These are phyloP conservation scores for Pleurotus salmoneostramineus DNA, from an alignment of 768 basidiomycete species.

Conservation along the genomic window DNA sequence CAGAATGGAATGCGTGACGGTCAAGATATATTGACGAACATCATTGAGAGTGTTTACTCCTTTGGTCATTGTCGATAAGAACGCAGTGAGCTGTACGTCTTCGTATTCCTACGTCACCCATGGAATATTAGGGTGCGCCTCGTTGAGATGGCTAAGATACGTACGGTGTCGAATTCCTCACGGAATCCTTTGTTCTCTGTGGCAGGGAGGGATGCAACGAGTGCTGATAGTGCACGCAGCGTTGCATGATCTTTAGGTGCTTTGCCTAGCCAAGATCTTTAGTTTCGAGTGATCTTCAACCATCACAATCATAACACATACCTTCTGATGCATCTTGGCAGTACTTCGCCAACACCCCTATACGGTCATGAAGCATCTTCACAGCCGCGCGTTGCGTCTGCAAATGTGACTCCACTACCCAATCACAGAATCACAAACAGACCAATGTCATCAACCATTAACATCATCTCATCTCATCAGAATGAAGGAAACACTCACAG, in stretches of 20 bases:
- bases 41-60: constrained; percentile 86
- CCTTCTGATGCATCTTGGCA: constrained; percentile 74
- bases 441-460: too few species aligned
- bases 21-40: constrained; percentile 42
- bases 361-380: constrained; percentile 93
- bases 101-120: constrained; percentile 73
- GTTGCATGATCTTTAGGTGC: constrained; percentile 75
- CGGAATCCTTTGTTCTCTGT: constrained; percentile 80
- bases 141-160: constrained; percentile 13
- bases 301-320: constrained; percentile 22
- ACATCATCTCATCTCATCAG: neutral
- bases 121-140: too few species aligned
- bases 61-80: constrained; percentile 85
- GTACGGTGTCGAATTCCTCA: constrained; percentile 84
- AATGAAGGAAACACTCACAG: constrained; percentile 41
- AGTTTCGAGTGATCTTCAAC: neutral
- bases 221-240: constrained; percentile 79
- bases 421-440: constrained; percentile 1
- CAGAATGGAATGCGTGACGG: neutral
- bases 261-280: constrained; percentile 42
- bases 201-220: constrained; percentile 86
- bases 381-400: constrained; percentile 93
- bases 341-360: constrained; percentile 83
- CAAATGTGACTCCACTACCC: constrained; percentile 82
- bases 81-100: constrained; percentile 90